Evolutionary conservation across 129 eudicot species (phyloP).

Genomic region (Mikania micrantha): DNA sequence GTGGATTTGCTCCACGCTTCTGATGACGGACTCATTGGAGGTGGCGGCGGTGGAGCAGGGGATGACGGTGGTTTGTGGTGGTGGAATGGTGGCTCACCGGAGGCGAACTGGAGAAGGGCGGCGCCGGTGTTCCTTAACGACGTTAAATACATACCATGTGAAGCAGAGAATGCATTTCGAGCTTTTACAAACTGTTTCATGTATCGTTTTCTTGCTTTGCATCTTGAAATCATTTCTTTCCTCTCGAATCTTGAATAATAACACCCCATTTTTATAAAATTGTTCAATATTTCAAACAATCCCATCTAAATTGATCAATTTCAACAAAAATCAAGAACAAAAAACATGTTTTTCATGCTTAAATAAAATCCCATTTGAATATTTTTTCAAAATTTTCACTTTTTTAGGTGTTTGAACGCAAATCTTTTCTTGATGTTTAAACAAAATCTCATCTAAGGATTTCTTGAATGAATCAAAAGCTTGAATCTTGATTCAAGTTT

Average conservation of each 20-base stretch:
- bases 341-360: not conserved
- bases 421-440: not conserved
- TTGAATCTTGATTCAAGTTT: constrained; percentile 17
- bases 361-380: not conserved
- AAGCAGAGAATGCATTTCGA: constrained; percentile 62
- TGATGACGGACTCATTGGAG: constrained; percentile 64
- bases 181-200: constrained; percentile 87
- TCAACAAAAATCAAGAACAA: not conserved
- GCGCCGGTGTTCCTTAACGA: constrained; percentile 70
- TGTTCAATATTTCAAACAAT: constrained; percentile 6
- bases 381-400: too few relatives aligned
- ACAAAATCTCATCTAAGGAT: not conserved
- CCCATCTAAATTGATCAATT: not conserved
- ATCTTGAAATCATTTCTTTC: constrained; percentile 77
- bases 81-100: constrained; percentile 57
- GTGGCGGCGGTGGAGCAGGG: constrained; percentile 32
- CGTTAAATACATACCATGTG: constrained; percentile 60
- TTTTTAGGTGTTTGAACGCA: too few relatives aligned
- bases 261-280: constrained; percentile 53
- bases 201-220: constrained; percentile 71
- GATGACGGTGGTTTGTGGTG: constrained; percentile 24
- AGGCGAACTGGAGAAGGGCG: constrained; percentile 78
- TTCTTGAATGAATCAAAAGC: not conserved
- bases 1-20: constrained; percentile 60
- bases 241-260: constrained; percentile 67